Conservation (phyloP, 2,329 filamentous ascomycete genomes). For the Colletotrichum godetiae region DNA sequence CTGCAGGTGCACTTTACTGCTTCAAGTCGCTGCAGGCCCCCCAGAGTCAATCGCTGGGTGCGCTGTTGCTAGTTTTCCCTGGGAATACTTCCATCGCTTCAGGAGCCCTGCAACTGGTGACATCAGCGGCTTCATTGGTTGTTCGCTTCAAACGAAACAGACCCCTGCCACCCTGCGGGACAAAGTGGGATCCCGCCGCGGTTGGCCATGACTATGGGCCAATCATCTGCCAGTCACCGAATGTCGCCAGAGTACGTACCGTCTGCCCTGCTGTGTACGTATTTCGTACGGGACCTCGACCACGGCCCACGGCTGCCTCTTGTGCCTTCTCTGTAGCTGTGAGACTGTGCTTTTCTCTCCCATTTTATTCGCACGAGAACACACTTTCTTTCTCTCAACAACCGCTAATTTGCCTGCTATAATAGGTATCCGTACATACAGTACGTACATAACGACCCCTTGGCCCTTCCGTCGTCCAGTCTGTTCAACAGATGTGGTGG, state of each 20-base stretch:
- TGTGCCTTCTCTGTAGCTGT: too few relatives aligned
- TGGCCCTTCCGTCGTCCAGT: not conserved
- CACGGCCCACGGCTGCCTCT: not conserved
- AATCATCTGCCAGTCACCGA: constrained; percentile 5
- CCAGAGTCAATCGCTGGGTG: constrained; percentile 11
- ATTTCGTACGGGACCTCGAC: not conserved
- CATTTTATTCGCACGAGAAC: too few relatives aligned
- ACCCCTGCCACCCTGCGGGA: constrained; percentile 30
- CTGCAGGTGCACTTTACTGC: constrained; percentile 13
- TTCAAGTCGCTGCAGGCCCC: constrained; percentile 19
- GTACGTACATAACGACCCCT: not conserved
- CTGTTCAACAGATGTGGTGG: not conserved
- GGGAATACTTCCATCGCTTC: not conserved
- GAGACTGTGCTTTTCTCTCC: too few relatives aligned
- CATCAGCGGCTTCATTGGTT: constrained; percentile 51
- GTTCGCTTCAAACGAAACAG: constrained; percentile 33
- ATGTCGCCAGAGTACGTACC: not conserved
- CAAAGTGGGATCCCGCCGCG: constrained; percentile 16
- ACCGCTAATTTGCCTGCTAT: too few relatives aligned
- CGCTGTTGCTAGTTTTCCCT: not conserved
- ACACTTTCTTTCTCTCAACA: too few relatives aligned
- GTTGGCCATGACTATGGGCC: constrained; percentile 21
- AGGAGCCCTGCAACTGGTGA: constrained; percentile 39
- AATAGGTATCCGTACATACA: too few relatives aligned
- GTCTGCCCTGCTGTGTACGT: too few relatives aligned